These are phyloP conservation scores for Albizia julibrissin DNA, from an alignment of 306 rosid species.

Conservation along the genomic window DNA sequence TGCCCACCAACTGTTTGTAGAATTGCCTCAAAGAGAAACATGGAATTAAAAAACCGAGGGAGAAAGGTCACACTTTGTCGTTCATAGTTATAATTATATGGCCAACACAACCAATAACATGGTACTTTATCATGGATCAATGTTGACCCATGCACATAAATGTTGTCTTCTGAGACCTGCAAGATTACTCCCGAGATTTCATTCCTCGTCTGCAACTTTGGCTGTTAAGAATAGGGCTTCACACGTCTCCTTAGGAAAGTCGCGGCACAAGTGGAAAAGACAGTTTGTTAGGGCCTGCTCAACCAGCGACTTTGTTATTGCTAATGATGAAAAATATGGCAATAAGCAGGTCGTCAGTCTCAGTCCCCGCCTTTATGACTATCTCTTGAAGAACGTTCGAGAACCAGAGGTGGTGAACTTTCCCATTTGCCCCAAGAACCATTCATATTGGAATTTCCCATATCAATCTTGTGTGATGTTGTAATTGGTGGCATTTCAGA, in stretches of 20 bases:
- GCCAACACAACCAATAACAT: slow-evolving; percentile 43
- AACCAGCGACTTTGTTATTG: slow-evolving; percentile 56
- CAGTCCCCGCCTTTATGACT: slow-evolving; percentile 69
- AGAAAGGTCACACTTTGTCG: not conserved
- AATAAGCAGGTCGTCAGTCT: slow-evolving; percentile 77
- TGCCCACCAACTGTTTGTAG: slow-evolving; percentile 48
- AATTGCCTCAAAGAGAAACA: slow-evolving; percentile 36
- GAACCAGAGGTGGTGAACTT: slow-evolving; percentile 79
- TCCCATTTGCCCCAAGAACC: not conserved
- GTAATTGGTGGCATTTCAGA: slow-evolving; percentile 51
- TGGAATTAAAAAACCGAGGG: not conserved
- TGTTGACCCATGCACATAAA: slow-evolving; percentile 41
- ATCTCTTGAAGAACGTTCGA: slow-evolving; percentile 74
- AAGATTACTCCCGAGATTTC: slow-evolving; percentile 25
- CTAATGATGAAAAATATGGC: slow-evolving; percentile 59
- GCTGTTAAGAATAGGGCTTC: slow-evolving; percentile 15
- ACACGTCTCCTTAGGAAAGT: slow-evolving; percentile 29
- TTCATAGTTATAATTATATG: slow-evolving; percentile 29
- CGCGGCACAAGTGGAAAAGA: slow-evolving; percentile 39
- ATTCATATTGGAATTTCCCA: not conserved
- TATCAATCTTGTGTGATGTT: slow-evolving; percentile 22
- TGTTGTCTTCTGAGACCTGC: slow-evolving; percentile 30
- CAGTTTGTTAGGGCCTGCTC: slow-evolving; percentile 43
- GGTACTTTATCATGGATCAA: slow-evolving; percentile 45
- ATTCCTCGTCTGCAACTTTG: slow-evolving; percentile 39